These are phyloP conservation scores for Rhodosporidiobolus odoratus DNA, from an alignment of 768 basidiomycete species.

Conservation along the genomic window DNA sequence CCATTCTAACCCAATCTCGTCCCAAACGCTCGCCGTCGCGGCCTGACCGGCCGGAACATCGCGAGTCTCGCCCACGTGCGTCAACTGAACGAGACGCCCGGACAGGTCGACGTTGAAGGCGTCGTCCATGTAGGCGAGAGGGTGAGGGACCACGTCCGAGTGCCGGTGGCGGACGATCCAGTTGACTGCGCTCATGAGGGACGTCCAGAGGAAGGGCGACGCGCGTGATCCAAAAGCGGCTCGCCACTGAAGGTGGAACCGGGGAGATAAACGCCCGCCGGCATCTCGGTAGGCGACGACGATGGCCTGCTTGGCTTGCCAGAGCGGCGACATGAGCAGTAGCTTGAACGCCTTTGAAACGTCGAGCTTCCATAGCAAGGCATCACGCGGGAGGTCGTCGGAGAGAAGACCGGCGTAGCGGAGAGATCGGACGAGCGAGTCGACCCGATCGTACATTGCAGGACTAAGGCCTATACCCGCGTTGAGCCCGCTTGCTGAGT, in stretches of 20 bases:
- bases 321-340: neutral
- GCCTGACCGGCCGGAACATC: neutral
- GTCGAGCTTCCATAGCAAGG: neutral
- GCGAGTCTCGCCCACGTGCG: neutral
- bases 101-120: conserved; percentile 2
- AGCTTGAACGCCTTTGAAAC: neutral
- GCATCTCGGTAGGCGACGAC: neutral
- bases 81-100: neutral
- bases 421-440: neutral
- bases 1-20: neutral
- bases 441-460: neutral
- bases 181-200: neutral
- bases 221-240: neutral
- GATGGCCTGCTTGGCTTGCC: neutral
- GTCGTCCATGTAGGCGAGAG: neutral
- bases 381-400: neutral
- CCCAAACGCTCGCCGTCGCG: neutral
- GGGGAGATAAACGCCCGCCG: neutral
- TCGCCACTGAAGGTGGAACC: neutral
- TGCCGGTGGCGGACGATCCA: neutral
- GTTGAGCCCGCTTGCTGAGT: neutral
- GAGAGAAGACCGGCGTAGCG: neutral
- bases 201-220: neutral
- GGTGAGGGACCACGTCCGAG: neutral
- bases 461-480: neutral